A percentile compares a stretch with the other conserved stretches of the same genome.
phyloP scores from a whole-genome alignment of 2,329 filamentous ascomycete species.

The Cyanodermella asteris region DNA sequence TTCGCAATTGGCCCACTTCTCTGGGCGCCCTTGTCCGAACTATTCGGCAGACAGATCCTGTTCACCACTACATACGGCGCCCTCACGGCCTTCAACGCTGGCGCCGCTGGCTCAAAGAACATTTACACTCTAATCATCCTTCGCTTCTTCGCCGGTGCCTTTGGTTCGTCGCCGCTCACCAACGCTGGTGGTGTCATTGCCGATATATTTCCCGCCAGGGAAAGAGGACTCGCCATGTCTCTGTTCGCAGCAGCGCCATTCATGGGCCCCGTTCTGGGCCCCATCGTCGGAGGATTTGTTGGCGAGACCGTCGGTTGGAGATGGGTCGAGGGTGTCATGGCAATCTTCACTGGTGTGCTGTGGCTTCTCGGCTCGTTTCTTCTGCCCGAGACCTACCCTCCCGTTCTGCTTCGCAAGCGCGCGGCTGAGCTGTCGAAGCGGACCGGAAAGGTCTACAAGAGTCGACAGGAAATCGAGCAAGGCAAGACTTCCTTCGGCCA shows the following conservation, averaged over 20 bases:
- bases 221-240: constrained; percentile 20
- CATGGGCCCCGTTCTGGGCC: constrained; percentile 26
- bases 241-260: constrained; percentile 23
- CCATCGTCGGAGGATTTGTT: constrained; percentile 30
- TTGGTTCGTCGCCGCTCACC: constrained; percentile 39
- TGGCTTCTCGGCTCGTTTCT: constrained; percentile 15
- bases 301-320: constrained; percentile 23
- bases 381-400: constrained; percentile 15
- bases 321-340: constrained; percentile 11
- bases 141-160: constrained; percentile 43
- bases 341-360: constrained; percentile 19
- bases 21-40: constrained; percentile 44
- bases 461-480: constrained; percentile 27
- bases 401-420: constrained; percentile 31
- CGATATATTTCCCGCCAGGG: constrained; percentile 21
- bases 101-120: constrained; percentile 32
- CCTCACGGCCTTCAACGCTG: constrained; percentile 40
- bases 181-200: constrained; percentile 30
- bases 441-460: constrained; percentile 35
- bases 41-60: constrained; percentile 29
- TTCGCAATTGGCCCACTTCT: constrained; percentile 39
- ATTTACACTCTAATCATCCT: constrained; percentile 41
- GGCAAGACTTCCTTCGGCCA: constrained; percentile 22
- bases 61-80: constrained; percentile 36
- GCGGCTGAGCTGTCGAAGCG: constrained; percentile 27